Percentiles rank a stretch among this genome's conserved stretches.
Conservation (phyloP, 169 alveolate genomes). For the Hepatocystis sp. region DNA sequence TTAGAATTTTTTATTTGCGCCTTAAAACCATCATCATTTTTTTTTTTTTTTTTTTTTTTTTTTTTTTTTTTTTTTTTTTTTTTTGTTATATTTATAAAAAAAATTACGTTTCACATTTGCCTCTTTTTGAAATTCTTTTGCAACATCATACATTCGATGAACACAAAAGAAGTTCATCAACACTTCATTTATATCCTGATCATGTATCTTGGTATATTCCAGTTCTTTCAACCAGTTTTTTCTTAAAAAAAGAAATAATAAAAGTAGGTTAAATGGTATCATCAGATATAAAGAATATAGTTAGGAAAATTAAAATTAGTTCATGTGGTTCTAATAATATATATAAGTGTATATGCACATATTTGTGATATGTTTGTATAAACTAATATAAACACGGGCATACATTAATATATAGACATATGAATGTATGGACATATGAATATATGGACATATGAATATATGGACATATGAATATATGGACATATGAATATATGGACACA, state of each 20-base stretch:
- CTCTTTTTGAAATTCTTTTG: constrained; percentile 62
- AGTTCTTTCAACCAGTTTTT: constrained; percentile 70
- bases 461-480: too few species aligned
- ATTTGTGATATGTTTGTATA: too few species aligned
- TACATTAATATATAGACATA: too few species aligned
- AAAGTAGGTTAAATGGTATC: too few species aligned
- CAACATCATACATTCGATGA: constrained; percentile 73
- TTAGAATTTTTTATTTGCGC: constrained; percentile 58
- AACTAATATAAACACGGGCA: too few species aligned
- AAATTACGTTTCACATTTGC: constrained; percentile 52
- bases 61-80: constrained; percentile 7
- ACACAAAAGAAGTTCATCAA: constrained; percentile 70
- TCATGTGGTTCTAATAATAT: too few species aligned
- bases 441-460: too few species aligned
- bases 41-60: constrained; percentile 24
- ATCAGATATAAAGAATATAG: too few species aligned
- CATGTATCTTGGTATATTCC: constrained; percentile 61
- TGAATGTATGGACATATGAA: too few species aligned
- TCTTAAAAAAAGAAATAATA: constrained; percentile 9
- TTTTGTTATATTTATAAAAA: not conserved
- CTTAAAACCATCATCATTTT: constrained; percentile 47
- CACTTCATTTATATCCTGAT: constrained; percentile 67
- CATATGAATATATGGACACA: not conserved
- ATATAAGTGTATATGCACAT: too few species aligned
- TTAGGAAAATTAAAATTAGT: too few species aligned